Evolutionary conservation across 2,329 filamentous ascomycete genomes (phyloP), one percentile per base, ranked within the genome.

Genomic region (Akanthomyces dipterigenus): DNA sequence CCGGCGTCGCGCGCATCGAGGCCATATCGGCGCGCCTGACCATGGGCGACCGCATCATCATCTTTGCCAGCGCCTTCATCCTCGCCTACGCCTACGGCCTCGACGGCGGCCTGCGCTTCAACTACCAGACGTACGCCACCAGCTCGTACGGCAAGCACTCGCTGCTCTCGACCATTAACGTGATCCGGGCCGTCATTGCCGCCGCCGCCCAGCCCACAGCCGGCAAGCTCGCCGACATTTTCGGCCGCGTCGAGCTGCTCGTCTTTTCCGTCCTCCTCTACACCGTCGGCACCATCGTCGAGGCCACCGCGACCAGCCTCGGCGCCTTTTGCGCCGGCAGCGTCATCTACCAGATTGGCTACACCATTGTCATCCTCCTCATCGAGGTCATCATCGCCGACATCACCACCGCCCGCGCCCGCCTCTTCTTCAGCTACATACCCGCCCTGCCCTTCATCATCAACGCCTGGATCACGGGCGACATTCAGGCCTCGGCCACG

Each of bases 311-410:
- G 0, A 73, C 69, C 48, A 75, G 77, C 55, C 74, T 87, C 9
- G 68, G 78, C 42, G 72, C 76, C 1, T 88, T 86, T 62, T 77
- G 78, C 20, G 83, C 78, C 4, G 86, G 85, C 28, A 81, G 82
- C 38, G 76, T 87, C 45, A 70, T 87, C 42, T 87, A 87, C 70
- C 84, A 81, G 76, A 76, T 88, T 45, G 86, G 86, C 54, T 88
- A 86, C 68, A 88, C 86, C 12, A 78, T 78, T 65, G 76, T 87
- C 28, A 76, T 86, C 20, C 73, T 88, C 14, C 76, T 88, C 1
- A 77, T 88, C 24, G 84, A 88, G 70, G 82, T 88, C 66, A 79
- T 89, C 63, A 76, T 88, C 50, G 85, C 80, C 49, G 86, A 89
- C 65, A 78, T 85, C 28, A 87, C 85, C 2, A 88, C 86, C 1